phyloP scores from a whole-genome alignment of 495 filamentous ascomycete species.

The Letharia columbiana region DNA sequence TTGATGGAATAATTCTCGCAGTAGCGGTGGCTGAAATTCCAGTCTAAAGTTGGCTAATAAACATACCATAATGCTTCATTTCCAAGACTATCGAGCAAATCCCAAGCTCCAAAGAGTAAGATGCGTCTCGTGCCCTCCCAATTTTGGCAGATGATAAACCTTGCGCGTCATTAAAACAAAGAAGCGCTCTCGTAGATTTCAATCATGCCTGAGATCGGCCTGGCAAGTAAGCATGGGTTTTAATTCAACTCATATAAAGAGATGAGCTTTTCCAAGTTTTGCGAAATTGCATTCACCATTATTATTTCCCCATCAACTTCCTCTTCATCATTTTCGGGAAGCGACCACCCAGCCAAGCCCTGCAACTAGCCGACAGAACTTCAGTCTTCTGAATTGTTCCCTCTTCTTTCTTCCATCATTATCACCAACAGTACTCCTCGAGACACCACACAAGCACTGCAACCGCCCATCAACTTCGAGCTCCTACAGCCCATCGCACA shows the following conservation, averaged over 20 bases:
- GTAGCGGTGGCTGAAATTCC: conserved; percentile 8
- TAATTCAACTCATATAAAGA: conserved; percentile 11
- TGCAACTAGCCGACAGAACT: not conserved
- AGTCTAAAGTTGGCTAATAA: no score
- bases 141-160: not conserved
- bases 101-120: not conserved
- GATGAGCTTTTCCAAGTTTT: conserved; percentile 13
- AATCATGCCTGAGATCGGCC: not conserved
- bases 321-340: not conserved
- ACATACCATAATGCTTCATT: not conserved
- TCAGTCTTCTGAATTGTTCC: conserved; percentile 3
- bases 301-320: not conserved
- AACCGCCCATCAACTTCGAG: conserved; percentile 20
- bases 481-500: not conserved
- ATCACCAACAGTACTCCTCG: not conserved
- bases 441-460: conserved; percentile 3
- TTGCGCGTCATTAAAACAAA: conserved; percentile 4
- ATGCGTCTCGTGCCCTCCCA: not conserved
- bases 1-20: not conserved
- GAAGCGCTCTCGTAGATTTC: conserved; percentile 10
- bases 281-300: conserved; percentile 20
- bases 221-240: not conserved
- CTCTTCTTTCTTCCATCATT: not conserved
- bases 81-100: not conserved
- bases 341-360: conserved; percentile 2